Conservation (phyloP, 2,329 filamentous ascomycete genomes). For the Pyricularia grisea region DNA sequence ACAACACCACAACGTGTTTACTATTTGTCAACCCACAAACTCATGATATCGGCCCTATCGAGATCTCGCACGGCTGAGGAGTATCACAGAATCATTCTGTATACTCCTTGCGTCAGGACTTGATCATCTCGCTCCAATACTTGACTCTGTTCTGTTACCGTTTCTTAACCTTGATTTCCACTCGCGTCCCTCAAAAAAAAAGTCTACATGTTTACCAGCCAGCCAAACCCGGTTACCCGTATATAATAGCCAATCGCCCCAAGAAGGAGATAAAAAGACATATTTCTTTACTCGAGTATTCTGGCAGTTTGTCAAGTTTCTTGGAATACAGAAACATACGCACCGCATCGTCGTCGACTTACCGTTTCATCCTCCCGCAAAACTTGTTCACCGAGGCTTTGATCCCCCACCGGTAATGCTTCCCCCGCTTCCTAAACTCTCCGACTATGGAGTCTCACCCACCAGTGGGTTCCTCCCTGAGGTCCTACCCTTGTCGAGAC, state of each 20-base stretch:
- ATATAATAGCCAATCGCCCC: not conserved
- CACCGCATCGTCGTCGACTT: not conserved
- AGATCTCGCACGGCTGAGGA: conserved; percentile 49
- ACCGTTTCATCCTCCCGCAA: no score
- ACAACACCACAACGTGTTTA: not conserved
- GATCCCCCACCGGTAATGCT: conserved; percentile 30
- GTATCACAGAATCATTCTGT: conserved; percentile 49
- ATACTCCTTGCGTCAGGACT: conserved; percentile 57
- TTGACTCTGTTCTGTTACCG: not conserved
- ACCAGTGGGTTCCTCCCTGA: conserved; percentile 81
- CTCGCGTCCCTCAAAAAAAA: conserved; percentile 4
- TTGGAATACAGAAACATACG: conserved; percentile 8
- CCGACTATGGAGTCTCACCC: conserved; percentile 72
- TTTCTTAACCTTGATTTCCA: conserved; percentile 6
- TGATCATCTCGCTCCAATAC: conserved; percentile 10
- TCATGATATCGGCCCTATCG: conserved; percentile 25
- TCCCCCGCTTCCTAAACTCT: conserved; percentile 51
- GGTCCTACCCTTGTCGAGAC: conserved; percentile 65
- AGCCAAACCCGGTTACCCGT: not conserved
- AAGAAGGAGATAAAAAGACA: no score
- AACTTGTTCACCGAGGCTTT: no score
- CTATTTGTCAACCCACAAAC: conserved; percentile 4
- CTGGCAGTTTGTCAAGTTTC: not conserved
- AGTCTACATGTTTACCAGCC: not conserved
- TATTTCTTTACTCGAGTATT: no score